phyloP scores from a whole-genome alignment of 129 eudicot species.

The Scalesia atractyloides region DNA sequence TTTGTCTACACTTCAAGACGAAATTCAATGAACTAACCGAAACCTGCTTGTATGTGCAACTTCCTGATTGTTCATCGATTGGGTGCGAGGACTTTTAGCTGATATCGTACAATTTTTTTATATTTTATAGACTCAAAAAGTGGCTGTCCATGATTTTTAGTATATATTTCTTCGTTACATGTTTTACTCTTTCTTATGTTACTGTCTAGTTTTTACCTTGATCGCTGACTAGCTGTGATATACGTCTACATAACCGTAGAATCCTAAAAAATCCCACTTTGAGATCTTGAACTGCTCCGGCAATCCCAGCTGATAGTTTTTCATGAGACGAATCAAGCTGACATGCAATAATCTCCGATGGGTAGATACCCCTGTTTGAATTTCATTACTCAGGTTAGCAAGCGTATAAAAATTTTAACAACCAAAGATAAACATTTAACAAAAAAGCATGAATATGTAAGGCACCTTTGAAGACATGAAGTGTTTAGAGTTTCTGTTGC shows the following conservation, averaged over 20 bases:
- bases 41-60: neutral
- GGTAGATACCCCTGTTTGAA: constrained; percentile 72
- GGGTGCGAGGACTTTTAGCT: neutral
- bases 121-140: constrained; percentile 6
- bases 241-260: constrained; percentile 55
- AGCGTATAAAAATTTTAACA: neutral
- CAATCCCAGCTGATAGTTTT: constrained; percentile 41
- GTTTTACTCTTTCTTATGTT: neutral
- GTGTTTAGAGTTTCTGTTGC: constrained; percentile 59
- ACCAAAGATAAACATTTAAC: neutral
- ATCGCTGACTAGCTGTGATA: constrained; percentile 49
- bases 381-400: constrained; percentile 23
- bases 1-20: neutral
- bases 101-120: neutral
- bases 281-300: constrained; percentile 47
- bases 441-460: neutral
- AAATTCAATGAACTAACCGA: constrained; percentile 2
- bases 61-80: neutral
- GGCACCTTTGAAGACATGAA: constrained; percentile 70
- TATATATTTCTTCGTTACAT: constrained; percentile 3
- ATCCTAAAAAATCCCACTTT: constrained; percentile 63
- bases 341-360: constrained; percentile 57
- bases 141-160: constrained; percentile 16
- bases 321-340: constrained; percentile 26
- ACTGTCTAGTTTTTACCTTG: constrained; percentile 21